phyloP scores from a whole-genome alignment of 2,329 filamentous ascomycete species.

The Microsporum canis region DNA sequence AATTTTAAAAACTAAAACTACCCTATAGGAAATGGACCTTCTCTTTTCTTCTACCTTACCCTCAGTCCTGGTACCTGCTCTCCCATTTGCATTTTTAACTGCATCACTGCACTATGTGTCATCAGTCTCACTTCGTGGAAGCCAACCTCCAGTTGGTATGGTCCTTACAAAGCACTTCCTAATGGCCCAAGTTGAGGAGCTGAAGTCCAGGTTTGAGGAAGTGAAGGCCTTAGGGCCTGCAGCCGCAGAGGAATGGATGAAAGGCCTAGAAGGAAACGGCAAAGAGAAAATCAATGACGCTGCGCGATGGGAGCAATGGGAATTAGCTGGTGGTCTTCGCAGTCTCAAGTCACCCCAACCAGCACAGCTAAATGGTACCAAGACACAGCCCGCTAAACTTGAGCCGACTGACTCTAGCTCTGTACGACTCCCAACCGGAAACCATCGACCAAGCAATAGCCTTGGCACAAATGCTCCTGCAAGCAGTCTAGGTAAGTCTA shows the following conservation, averaged over 20 bases:
- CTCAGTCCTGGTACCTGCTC: slow-evolving; percentile 53
- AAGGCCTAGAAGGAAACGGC: slow-evolving; percentile 57
- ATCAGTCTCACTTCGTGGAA: slow-evolving; percentile 42
- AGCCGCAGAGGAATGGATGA: slow-evolving; percentile 65
- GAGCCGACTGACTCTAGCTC: neutral
- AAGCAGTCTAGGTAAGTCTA: neutral
- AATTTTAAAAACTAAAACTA: slow-evolving; percentile 17
- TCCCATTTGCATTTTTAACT: slow-evolving; percentile 58
- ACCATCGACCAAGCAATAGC: neutral
- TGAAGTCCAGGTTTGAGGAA: slow-evolving; percentile 51
- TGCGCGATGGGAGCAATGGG: slow-evolving; percentile 66
- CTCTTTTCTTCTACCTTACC: slow-evolving; percentile 51
- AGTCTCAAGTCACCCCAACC: slow-evolving; percentile 2
- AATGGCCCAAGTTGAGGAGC: slow-evolving; percentile 49
- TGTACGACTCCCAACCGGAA: neutral
- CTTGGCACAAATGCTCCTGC: neutral
- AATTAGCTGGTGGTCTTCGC: slow-evolving; percentile 33
- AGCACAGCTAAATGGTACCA: neutral
- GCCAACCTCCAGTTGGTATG: slow-evolving; percentile 36
- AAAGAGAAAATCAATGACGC: slow-evolving; percentile 50
- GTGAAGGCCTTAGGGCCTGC: slow-evolving; percentile 57
- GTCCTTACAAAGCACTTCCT: slow-evolving; percentile 57
- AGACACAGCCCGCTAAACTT: neutral
- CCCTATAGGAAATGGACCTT: slow-evolving; percentile 56
- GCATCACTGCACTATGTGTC: slow-evolving; percentile 50